phyloP scores from a whole-genome alignment of 2,329 filamentous ascomycete genomes.

The Amauroascus niger region DNA sequence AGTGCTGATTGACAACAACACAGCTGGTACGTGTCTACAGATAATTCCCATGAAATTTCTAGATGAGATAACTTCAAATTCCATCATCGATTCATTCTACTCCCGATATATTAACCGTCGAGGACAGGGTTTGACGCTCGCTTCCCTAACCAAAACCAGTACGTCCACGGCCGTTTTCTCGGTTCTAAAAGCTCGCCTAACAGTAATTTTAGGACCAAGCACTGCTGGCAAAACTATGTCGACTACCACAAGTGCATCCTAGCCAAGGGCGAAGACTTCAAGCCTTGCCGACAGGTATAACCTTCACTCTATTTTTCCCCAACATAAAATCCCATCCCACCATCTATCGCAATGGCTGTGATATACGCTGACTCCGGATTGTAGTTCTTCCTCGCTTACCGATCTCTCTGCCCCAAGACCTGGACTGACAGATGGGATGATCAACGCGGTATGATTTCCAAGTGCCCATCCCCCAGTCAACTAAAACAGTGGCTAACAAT shows the following conservation, averaged over 20 bases:
- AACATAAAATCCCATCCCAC: background rate
- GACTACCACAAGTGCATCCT: constrained; percentile 99
- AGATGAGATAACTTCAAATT: constrained; percentile 14
- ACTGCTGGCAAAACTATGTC: constrained; percentile 99
- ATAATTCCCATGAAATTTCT: background rate
- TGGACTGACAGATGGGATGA: constrained; percentile 96
- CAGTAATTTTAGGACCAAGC: constrained; percentile 58
- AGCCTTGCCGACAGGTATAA: constrained; percentile 89
- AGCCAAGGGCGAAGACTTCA: constrained; percentile 97
- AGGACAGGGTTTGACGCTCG: constrained; percentile 87
- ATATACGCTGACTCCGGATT: background rate
- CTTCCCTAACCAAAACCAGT: constrained; percentile 88
- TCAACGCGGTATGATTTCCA: constrained; percentile 68
- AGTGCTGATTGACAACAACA: constrained; percentile 33
- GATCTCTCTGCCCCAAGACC: constrained; percentile 89
- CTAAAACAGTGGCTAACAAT: constrained; percentile 1
- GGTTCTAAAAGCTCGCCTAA: constrained; percentile 5
- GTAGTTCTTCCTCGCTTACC: constrained; percentile 93
- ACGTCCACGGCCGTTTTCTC: constrained; percentile 21
- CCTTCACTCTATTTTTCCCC: background rate
- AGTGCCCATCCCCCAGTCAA: too few species aligned
- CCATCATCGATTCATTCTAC: constrained; percentile 16
- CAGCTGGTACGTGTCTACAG: constrained; percentile 42
- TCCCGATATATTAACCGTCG: constrained; percentile 16
- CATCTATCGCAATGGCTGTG: constrained; percentile 7